Conservation (phyloP, 2,329 filamentous ascomycete genomes). For the Aspergillus melleus region DNA sequence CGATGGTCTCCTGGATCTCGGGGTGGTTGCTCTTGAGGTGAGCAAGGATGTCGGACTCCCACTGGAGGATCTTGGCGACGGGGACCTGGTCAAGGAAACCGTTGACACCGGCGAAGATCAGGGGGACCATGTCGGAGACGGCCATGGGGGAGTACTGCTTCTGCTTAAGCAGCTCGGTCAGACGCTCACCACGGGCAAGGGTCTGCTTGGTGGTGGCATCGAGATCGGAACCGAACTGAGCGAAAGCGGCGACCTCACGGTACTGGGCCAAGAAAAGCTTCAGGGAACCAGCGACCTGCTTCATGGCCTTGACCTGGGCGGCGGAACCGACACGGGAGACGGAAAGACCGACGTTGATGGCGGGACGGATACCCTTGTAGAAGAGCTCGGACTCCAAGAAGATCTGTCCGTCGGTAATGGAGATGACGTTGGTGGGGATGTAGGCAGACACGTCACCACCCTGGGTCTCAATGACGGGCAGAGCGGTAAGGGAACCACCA, state of each 20-base stretch:
- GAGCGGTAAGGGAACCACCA: slow-evolving; percentile 93
- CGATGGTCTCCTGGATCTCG: slow-evolving; percentile 80
- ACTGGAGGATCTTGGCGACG: slow-evolving; percentile 85
- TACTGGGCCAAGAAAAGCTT: slow-evolving; percentile 99
- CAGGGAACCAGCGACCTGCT: slow-evolving; percentile 98
- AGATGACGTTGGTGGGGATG: slow-evolving; percentile 99
- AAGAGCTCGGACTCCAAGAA: slow-evolving; percentile 99
- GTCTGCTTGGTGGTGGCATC: slow-evolving; percentile 99
- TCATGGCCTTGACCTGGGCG: slow-evolving; percentile 99
- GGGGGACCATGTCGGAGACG: slow-evolving; percentile 99
- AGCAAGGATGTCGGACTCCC: slow-evolving; percentile 91
- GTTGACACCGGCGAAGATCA: slow-evolving; percentile 99
- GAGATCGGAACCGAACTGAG: slow-evolving; percentile 99
- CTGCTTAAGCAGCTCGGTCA: slow-evolving; percentile 98
- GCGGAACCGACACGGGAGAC: slow-evolving; percentile 99
- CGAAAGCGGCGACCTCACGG: slow-evolving; percentile 99
- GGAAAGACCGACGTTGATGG: slow-evolving; percentile 99
- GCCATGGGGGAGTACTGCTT: slow-evolving; percentile 99
- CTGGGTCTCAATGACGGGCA: slow-evolving; percentile 98
- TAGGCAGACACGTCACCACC: slow-evolving; percentile 99
- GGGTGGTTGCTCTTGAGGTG: slow-evolving; percentile 90
- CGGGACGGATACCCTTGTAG: slow-evolving; percentile 99
- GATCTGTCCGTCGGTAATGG: slow-evolving; percentile 99
- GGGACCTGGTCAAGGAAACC: slow-evolving; percentile 87
- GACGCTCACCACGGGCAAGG: slow-evolving; percentile 94